A percentile compares a stretch with the other conserved stretches of the same genome.
phyloP scores from a whole-genome alignment of 2,329 filamentous ascomycete genomes.

The Beauveria sp. region DNA sequence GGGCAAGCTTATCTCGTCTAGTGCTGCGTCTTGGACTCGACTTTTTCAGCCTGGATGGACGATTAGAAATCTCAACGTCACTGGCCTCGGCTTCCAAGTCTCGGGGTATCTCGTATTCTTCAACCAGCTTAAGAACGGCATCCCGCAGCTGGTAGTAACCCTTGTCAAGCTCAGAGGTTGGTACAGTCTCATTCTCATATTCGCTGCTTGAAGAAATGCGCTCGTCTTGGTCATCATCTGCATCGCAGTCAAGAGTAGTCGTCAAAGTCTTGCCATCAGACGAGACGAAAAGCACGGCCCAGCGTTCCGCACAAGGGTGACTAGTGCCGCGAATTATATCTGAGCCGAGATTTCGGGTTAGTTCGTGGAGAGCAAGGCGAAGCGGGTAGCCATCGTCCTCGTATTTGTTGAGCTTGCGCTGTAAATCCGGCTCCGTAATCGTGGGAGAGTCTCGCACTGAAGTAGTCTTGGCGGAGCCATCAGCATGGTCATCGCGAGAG shows the following conservation, averaged over 20 bases:
- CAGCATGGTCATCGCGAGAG: constrained; percentile 55
- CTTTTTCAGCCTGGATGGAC: constrained; percentile 53
- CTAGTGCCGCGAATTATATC: constrained; percentile 60
- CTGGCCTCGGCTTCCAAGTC: constrained; percentile 52
- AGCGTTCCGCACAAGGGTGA: constrained; percentile 75
- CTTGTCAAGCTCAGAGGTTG: constrained; percentile 59
- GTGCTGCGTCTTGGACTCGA: constrained; percentile 49
- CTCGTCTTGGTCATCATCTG: constrained; percentile 59
- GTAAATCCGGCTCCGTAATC: constrained; percentile 35
- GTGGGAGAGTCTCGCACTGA: constrained; percentile 50
- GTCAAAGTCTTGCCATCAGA: constrained; percentile 63
- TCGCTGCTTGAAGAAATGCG: constrained; percentile 45
- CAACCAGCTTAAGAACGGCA: constrained; percentile 70
- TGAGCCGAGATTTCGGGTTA: constrained; percentile 56
- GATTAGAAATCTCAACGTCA: constrained; percentile 62
- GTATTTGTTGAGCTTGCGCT: constrained; percentile 41
- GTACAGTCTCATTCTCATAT: constrained; percentile 54
- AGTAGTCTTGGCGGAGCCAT: constrained; percentile 42
- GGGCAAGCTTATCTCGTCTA: neutral
- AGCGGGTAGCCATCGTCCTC: constrained; percentile 60
- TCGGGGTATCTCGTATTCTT: constrained; percentile 74
- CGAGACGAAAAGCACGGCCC: constrained; percentile 75
- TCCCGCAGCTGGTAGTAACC: constrained; percentile 76
- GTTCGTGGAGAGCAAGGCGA: constrained; percentile 61
- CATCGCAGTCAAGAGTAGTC: constrained; percentile 65